These are phyloP conservation scores for Platanus orientalis DNA, from an alignment of 164 flowering plant genomes.

Conservation along the genomic window DNA sequence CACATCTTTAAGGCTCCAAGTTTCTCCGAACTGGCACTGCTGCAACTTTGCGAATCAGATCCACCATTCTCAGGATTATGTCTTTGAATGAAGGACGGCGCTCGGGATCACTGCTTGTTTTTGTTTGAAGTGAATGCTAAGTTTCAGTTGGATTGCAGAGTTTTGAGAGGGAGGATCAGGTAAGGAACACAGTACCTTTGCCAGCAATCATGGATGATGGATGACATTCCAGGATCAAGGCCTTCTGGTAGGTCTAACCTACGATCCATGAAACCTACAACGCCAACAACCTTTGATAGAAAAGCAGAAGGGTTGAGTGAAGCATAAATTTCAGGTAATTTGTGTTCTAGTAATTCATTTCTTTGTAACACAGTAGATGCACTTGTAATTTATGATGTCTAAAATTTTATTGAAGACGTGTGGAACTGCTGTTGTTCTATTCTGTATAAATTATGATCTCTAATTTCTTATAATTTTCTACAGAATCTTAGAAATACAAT, in stretches of 20 bases:
- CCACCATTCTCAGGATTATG: conserved; percentile 42
- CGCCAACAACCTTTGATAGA: conserved; percentile 64
- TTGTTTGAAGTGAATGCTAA: neutral
- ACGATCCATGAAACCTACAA: conserved; percentile 86
- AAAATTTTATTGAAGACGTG: no score
- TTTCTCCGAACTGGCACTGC: conserved; percentile 9
- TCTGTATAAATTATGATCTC: no score
- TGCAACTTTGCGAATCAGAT: conserved; percentile 18
- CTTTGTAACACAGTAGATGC: no score
- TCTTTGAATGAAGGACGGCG: conserved; percentile 69
- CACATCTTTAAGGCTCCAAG: conserved; percentile 5
- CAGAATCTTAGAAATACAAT: no score
- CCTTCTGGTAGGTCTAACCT: conserved; percentile 75
- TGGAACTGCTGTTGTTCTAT: no score
- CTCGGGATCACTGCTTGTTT: conserved; percentile 44
- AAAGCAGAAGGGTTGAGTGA: neutral
- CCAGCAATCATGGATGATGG: conserved; percentile 78
- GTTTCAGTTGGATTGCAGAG: neutral
- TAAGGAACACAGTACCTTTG: conserved; percentile 36
- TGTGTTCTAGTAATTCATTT: no score
- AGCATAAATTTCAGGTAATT: neutral
- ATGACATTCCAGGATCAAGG: conserved; percentile 58
- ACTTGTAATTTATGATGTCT: no score
- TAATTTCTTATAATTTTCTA: no score
- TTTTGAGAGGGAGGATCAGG: neutral